Percentiles rank a stretch among this genome's conserved stretches.
These are phyloP conservation scores for Venturia carpophila DNA, from an alignment of 2,329 filamentous ascomycete species.

Conservation along the genomic window DNA sequence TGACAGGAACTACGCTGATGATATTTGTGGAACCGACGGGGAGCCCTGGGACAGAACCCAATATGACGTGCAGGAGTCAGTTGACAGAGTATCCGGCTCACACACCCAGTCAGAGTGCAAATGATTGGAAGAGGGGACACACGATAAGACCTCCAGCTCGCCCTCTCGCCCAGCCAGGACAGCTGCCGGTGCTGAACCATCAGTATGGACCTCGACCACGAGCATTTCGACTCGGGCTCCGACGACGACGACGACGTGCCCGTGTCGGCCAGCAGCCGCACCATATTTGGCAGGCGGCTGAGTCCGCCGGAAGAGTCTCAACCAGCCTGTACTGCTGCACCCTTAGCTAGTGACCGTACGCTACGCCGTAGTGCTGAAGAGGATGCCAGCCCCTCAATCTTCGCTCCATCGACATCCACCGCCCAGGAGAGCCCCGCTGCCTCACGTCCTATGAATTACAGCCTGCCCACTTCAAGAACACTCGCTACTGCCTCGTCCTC, in stretches of 20 bases:
- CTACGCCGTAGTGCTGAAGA: background rate
- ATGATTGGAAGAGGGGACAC: no score
- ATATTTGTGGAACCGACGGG: background rate
- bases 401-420: background rate
- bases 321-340: background rate
- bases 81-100: background rate
- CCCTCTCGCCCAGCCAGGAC: background rate
- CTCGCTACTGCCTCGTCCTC: background rate
- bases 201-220: background rate
- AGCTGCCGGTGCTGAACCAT: background rate
- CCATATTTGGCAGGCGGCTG: constrained; percentile 8
- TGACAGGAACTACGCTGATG: background rate
- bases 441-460: constrained; percentile 9
- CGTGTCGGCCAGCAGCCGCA: background rate
- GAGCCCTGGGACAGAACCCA: background rate
- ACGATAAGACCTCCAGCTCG: no score
- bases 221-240: background rate
- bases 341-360: background rate
- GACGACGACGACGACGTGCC: constrained; percentile 1
- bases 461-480: background rate
- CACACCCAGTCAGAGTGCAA: background rate
- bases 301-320: background rate
- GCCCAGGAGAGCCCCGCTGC: background rate
- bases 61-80: constrained; percentile 1
- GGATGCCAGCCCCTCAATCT: background rate